Base-by-base conservation (phyloP, 352 stramenopile genomes). In the Pythium vanterpoolii region DNA sequence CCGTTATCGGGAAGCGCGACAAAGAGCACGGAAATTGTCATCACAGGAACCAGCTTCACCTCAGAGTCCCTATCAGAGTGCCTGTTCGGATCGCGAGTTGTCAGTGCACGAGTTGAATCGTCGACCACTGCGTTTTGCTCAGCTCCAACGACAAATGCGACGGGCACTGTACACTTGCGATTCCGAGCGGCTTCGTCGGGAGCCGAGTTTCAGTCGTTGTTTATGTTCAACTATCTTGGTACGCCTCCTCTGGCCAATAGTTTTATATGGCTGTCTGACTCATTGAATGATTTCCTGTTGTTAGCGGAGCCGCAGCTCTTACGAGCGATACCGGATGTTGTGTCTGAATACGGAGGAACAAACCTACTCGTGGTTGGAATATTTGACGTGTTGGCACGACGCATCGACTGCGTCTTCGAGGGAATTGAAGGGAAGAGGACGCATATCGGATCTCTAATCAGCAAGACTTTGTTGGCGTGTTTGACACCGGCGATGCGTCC, bases 241-340 rank as follows among this genome's bases (percentile, higher is more conserved):
- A 51, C 30, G 55, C 44, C 19, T 18, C 7, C 8, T 26, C 14
- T 7, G 4, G 33, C 1, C 14, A 51, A 9, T 5, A 21, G 9
- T 16, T 6, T n/a, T n/a, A n/a, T n/a, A 43, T 18, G 9, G 23
- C 9, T 23, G 33, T 45, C 27, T 36, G 7, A 55, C 18, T 27
- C 27, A 7, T 36, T 43, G 4, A 39, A 3, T 40, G 2, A 4
- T 31, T 39, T 49, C 1, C 10, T 36, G 19, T 24, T 40, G 40
- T 46, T 23, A 65, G 58, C 36, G 23, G 50, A 65, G 24, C 58
- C 58, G n/a, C 19, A 24, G 8, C 14, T 65, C 5, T n/a, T 23
- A 13, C 39, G 40, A 46, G 42, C 31, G 11, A 27, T 65, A 19
- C 58, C 58, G n/a, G 18, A 57, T 26, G 39, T 48, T 21, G 36